A percentile compares a stretch with the other conserved stretches of the same genome.
Evolutionary conservation across 2,329 filamentous ascomycete species (phyloP).

Genomic region (Penicillium frequentans): DNA sequence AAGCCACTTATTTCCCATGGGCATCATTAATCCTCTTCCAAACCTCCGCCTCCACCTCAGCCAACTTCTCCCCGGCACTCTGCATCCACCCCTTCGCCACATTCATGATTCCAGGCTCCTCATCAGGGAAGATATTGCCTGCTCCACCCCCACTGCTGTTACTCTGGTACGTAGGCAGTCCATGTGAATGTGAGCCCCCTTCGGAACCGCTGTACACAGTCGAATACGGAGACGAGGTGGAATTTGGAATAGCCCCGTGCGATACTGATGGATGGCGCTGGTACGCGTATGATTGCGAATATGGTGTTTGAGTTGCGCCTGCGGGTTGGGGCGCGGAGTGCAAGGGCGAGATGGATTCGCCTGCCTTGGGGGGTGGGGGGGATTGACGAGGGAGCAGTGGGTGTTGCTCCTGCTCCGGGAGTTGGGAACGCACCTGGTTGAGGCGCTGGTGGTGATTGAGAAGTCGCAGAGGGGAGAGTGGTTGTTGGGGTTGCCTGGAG

Average conservation of each 20-base stretch:
- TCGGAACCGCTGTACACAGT: slow-evolving; percentile 26
- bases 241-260: slow-evolving; percentile 17
- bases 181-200: neutral
- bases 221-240: slow-evolving; percentile 26
- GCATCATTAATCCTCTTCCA: slow-evolving; percentile 49
- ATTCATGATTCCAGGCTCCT: slow-evolving; percentile 38
- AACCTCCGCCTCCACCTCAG: slow-evolving; percentile 47
- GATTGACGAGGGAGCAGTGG: slow-evolving; percentile 8
- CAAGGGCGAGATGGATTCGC: slow-evolving; percentile 4
- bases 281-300: slow-evolving; percentile 17
- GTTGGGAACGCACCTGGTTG: slow-evolving; percentile 35
- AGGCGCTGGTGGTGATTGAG: slow-evolving; percentile 40
- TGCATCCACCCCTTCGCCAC: slow-evolving; percentile 45
- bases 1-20: slow-evolving; percentile 21
- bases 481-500: slow-evolving; percentile 25
- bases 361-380: slow-evolving; percentile 22
- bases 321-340: neutral
- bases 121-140: slow-evolving; percentile 17
- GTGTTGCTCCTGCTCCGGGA: slow-evolving; percentile 1
- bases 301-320: slow-evolving; percentile 28
- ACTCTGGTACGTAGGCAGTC: slow-evolving; percentile 17
- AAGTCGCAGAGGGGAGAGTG: slow-evolving; percentile 20
- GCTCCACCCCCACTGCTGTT: slow-evolving; percentile 15
- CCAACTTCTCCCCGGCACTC: slow-evolving; percentile 41
- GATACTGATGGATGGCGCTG: slow-evolving; percentile 8